Evolutionary conservation across 306 rosid genomes (phyloP).

Genomic region (Vachellia pachyceras): DNA sequence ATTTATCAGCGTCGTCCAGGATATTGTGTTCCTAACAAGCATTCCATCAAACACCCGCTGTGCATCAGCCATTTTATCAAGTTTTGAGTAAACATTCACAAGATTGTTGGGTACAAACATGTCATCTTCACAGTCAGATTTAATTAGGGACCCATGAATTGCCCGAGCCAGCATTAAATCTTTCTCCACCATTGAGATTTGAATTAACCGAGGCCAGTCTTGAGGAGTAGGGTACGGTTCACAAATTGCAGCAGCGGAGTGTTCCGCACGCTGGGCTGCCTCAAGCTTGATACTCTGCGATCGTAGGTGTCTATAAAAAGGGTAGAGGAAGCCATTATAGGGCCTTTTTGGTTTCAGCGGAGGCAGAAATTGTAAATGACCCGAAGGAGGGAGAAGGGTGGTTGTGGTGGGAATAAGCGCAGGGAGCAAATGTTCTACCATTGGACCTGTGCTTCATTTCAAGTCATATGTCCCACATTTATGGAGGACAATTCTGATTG

Average conservation of each 20-base stretch:
- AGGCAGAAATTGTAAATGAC: slow-evolving; percentile 13
- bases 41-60: too few relatives aligned
- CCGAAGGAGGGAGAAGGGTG: slow-evolving; percentile 2
- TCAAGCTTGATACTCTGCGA: slow-evolving; percentile 24
- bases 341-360: slow-evolving; percentile 30
- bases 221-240: slow-evolving; percentile 20
- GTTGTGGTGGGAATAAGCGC: slow-evolving; percentile 22
- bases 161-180: slow-evolving; percentile 47
- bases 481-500: too few relatives aligned
- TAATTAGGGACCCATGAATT: too few relatives aligned
- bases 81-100: slow-evolving; percentile 47
- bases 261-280: slow-evolving; percentile 3
- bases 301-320: slow-evolving; percentile 1
- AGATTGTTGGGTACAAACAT: slow-evolving; percentile 53
- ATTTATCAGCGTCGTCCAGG: too few relatives aligned
- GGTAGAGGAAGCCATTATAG: slow-evolving; percentile 13
- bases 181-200: slow-evolving; percentile 48
- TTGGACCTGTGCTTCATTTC: too few relatives aligned
- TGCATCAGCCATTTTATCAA: slow-evolving; percentile 45
- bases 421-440: slow-evolving; percentile 26
- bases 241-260: slow-evolving; percentile 15
- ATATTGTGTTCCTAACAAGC: too few relatives aligned
- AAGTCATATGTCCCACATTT: too few relatives aligned
- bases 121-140: slow-evolving; percentile 39
- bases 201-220: slow-evolving; percentile 50